Conservation (phyloP, 108 stramenopile species). For the Mediolabrus comicus region DNA sequence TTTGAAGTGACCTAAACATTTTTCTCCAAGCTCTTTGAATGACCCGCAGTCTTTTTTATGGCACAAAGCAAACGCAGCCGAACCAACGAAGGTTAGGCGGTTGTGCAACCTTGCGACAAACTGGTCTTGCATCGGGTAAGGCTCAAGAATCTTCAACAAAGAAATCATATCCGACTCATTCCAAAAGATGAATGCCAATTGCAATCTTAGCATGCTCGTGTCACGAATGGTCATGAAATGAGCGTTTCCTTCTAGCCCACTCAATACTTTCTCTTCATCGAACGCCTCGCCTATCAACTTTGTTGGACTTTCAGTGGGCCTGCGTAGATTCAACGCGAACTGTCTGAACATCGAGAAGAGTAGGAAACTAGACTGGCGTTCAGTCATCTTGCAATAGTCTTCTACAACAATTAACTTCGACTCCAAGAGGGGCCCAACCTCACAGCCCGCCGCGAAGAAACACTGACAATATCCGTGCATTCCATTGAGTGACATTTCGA, state of each 20-base stretch:
- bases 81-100: neutral
- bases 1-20: slow-evolving; percentile 17
- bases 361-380: neutral
- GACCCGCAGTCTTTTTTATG: neutral
- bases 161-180: neutral
- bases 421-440: slow-evolving; percentile 26
- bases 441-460: slow-evolving; percentile 15
- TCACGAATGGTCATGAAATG: neutral
- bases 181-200: slow-evolving; percentile 4
- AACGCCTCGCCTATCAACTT: slow-evolving; percentile 3
- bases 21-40: neutral
- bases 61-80: neutral
- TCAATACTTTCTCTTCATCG: slow-evolving; percentile 1
- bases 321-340: slow-evolving; percentile 7
- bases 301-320: neutral
- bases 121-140: neutral
- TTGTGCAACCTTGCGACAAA: slow-evolving; percentile 1
- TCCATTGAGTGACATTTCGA: slow-evolving; percentile 14
- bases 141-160: slow-evolving; percentile 1
- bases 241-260: neutral
- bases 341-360: neutral
- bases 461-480: neutral
- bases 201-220: neutral
- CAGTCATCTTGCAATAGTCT: neutral
- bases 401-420: slow-evolving; percentile 22